These are phyloP conservation scores for Aspergillus aculeatus DNA, from an alignment of 2,329 filamentous ascomycete genomes.

Conservation along the genomic window DNA sequence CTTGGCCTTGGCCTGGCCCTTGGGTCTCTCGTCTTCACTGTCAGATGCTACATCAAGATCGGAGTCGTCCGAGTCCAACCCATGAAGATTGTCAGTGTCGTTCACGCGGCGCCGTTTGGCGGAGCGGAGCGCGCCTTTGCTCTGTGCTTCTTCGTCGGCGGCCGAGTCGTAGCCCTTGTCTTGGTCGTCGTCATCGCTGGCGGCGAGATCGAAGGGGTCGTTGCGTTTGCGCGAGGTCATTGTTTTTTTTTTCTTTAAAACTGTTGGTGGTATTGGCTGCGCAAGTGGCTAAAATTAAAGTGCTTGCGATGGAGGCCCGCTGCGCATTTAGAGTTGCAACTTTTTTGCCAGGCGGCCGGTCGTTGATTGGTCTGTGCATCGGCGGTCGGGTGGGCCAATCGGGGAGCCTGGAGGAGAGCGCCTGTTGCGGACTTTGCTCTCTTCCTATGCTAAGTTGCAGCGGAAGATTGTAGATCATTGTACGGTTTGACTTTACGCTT, in stretches of 20 bases:
- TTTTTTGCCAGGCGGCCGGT: slow-evolving; percentile 9
- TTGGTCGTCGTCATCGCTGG: slow-evolving; percentile 41
- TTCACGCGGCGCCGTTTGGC: slow-evolving; percentile 34
- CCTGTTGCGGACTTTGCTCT: too few species aligned
- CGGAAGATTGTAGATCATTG: too few species aligned
- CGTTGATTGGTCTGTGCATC: slow-evolving; percentile 17
- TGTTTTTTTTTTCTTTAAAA: slow-evolving; percentile 1
- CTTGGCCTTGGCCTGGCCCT: slow-evolving; percentile 4
- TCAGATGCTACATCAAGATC: slow-evolving; percentile 13
- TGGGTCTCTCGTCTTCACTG: slow-evolving; percentile 15
- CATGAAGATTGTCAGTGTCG: slow-evolving; percentile 9
- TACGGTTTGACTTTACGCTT: neutral
- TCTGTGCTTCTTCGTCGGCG: slow-evolving; percentile 41
- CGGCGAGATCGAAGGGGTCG: slow-evolving; percentile 40
- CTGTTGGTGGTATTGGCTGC: neutral
- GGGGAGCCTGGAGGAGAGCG: too few species aligned
- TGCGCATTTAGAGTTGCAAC: slow-evolving; percentile 2
- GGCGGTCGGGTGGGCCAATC: neutral
- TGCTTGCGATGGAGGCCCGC: too few species aligned
- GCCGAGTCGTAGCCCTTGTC: slow-evolving; percentile 49
- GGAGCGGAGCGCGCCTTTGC: slow-evolving; percentile 32
- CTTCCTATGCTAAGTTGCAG: neutral
- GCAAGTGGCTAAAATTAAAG: too few species aligned
- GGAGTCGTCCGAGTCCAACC: slow-evolving; percentile 16
- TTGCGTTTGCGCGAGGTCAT: slow-evolving; percentile 42